A percentile compares a stretch with the other conserved stretches of the same genome.
Conservation (phyloP, 2,329 filamentous ascomycete genomes). For the Stachybotrys chartarum region DNA sequence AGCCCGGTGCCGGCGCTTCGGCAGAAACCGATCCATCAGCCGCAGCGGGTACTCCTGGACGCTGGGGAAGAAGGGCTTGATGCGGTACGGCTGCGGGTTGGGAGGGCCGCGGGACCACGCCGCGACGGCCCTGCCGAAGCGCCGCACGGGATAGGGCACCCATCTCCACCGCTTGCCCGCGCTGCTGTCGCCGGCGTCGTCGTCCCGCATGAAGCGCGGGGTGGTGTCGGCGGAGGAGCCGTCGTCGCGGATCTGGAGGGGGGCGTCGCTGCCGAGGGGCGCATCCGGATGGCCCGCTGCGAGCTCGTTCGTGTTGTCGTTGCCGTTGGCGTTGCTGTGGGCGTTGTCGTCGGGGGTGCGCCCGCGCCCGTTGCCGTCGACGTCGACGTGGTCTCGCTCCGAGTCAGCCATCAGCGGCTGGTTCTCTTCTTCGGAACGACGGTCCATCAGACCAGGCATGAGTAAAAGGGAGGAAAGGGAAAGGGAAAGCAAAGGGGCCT, state of each 20-base stretch:
- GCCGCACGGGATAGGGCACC: slow-evolving; percentile 50
- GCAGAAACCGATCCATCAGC: slow-evolving; percentile 56
- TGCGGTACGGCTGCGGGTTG: slow-evolving; percentile 39
- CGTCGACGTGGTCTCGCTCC: slow-evolving; percentile 15
- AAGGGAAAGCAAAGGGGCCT: too few species aligned
- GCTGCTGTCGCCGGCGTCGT: slow-evolving; percentile 29
- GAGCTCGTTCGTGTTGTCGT: slow-evolving; percentile 1
- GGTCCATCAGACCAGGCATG: not conserved
- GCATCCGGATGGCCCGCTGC: slow-evolving; percentile 31
- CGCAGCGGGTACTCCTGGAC: slow-evolving; percentile 61
- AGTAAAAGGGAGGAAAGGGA: too few species aligned
- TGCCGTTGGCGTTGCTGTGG: slow-evolving; percentile 3
- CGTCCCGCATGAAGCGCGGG: slow-evolving; percentile 54
- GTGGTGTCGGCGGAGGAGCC: slow-evolving; percentile 25
- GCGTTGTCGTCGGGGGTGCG: slow-evolving; percentile 1
- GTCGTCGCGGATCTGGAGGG: too few species aligned
- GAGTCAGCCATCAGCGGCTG: slow-evolving; percentile 31
- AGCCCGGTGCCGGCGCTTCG: slow-evolving; percentile 51
- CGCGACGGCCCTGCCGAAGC: slow-evolving; percentile 30
- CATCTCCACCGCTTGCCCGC: slow-evolving; percentile 42
- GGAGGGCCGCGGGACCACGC: slow-evolving; percentile 50
- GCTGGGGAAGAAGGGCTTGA: slow-evolving; percentile 54
- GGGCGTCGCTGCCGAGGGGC: slow-evolving; percentile 26
- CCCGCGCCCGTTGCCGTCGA: not conserved
- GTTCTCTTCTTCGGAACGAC: slow-evolving; percentile 18